Evolutionary conservation across 768 basidiomycete species (phyloP).

Genomic region (Crucibulum laeve): DNA sequence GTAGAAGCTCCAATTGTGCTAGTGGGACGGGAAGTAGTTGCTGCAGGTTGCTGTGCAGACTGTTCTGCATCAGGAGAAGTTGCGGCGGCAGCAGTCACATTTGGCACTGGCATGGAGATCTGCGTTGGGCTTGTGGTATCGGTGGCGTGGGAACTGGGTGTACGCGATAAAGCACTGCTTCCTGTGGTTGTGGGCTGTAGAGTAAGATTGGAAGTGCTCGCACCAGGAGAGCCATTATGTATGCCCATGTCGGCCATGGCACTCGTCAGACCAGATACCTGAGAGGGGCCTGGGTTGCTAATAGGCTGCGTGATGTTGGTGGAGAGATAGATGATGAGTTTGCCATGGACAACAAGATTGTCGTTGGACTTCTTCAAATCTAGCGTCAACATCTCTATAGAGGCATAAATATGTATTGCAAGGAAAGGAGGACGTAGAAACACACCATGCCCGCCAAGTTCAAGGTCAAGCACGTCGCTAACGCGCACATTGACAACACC

Average conservation of each 20-base stretch:
- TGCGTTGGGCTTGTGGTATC: conserved; percentile 35
- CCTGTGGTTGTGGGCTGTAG: conserved; percentile 34
- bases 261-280: conserved; percentile 53
- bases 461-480: conserved; percentile 85
- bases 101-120: conserved; percentile 34
- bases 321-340: conserved; percentile 93
- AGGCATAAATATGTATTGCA: too few species aligned
- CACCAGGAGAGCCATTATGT: conserved; percentile 52
- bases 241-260: conserved; percentile 61
- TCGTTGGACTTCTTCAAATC: conserved; percentile 99
- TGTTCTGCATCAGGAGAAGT: conserved; percentile 18
- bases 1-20: conserved; percentile 9
- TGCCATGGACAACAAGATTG: conserved; percentile 95
- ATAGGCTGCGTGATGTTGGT: conserved; percentile 87
- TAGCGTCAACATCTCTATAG: conserved; percentile 88
- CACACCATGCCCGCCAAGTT: conserved; percentile 86
- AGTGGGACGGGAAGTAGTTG: conserved; percentile 14
- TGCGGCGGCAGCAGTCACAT: conserved; percentile 16
- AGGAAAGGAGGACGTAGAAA: conserved; percentile 6
- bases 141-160: conserved; percentile 64
- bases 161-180: conserved; percentile 48
- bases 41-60: conserved; percentile 10
- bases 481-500: conserved; percentile 96
- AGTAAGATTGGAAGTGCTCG: conserved; percentile 52
- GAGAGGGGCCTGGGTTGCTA: conserved; percentile 76